Evolutionary conservation across 345 rosid genomes (phyloP).

Genomic region (Populus pruinosa): DNA sequence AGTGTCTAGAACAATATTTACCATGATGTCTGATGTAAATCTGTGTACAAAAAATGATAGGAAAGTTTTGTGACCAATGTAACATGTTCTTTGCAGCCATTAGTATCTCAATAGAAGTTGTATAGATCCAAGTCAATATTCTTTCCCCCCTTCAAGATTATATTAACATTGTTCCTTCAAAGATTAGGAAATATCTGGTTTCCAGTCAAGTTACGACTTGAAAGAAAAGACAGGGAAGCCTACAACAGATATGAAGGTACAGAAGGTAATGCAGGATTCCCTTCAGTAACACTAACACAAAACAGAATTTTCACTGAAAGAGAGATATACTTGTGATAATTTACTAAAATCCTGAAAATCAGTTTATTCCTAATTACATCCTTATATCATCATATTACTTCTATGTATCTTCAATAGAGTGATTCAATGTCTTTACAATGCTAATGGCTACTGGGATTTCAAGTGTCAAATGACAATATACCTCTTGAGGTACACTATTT

Average conservation of each 20-base stretch:
- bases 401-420: not conserved
- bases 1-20: constrained; percentile 63
- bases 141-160: not conserved
- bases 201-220: not conserved
- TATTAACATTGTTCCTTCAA: not conserved
- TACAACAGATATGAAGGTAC: not conserved
- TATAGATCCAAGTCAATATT: constrained; percentile 21
- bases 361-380: not conserved
- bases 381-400: not conserved
- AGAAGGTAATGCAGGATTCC: not conserved
- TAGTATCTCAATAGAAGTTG: constrained; percentile 29
- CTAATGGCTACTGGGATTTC: not conserved
- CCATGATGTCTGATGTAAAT: constrained; percentile 43
- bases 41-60: constrained; percentile 43
- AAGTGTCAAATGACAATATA: not conserved
- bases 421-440: not conserved
- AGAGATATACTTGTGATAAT: not conserved
- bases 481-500: not conserved
- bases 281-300: not conserved
- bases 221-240: not conserved
- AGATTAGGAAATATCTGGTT: not conserved
- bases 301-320: not conserved
- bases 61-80: constrained; percentile 55
- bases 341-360: not conserved
- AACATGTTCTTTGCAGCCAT: constrained; percentile 23